Base-by-base conservation (phyloP, 176 grass and related monocot species). In the Pontederia paniculata region DNA sequence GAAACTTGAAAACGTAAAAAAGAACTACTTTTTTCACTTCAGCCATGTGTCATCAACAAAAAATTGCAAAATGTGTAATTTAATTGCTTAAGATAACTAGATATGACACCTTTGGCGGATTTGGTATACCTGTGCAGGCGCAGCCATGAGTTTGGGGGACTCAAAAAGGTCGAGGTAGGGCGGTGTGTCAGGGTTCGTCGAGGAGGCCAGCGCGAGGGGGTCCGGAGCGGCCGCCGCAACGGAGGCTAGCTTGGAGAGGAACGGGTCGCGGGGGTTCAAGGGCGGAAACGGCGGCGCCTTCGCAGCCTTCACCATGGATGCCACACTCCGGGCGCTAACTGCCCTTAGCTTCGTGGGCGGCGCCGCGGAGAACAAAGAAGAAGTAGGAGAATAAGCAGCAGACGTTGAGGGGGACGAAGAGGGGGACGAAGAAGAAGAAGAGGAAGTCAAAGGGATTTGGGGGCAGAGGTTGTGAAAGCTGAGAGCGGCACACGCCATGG, bases 91-190 rank as follows among this genome's bases (percentile, higher is more conserved):
- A n/a, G n/a, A n/a, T n/a, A n/a, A n/a, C n/a, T n/a, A 31, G 5
- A 31, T 2, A 5, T 31, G 25, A 1, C 25, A 5, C 25, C 25
- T 31, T 31, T 31, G n/a, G 25, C 25, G 25, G 1, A 31, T 31
- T 31, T 2, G 1, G 25, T 5, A 5, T 16, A 89, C 86, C 86
- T 89, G 86, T 21, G 81, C 71, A 15, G 86, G 86, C 51, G 81
- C 75, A 49, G 86, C 75, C 81, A 89, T 84, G 68, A 89, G 86
- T 55, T 81, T 84, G 70, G 86, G 67, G 77, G 70, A 81, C 50
- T 81, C 77, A 70, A 89, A 89, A 74, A 89, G 70, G 71, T 81
- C 74, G 54, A 89, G 74, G 54, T 78, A 89, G 49, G 86, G 86
- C 62, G 83, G 81, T 63, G 74, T 71, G 63, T 89, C 69, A 17